Conservation (phyloP, 345 rosid genomes). For the Excoecaria agallocha region DNA sequence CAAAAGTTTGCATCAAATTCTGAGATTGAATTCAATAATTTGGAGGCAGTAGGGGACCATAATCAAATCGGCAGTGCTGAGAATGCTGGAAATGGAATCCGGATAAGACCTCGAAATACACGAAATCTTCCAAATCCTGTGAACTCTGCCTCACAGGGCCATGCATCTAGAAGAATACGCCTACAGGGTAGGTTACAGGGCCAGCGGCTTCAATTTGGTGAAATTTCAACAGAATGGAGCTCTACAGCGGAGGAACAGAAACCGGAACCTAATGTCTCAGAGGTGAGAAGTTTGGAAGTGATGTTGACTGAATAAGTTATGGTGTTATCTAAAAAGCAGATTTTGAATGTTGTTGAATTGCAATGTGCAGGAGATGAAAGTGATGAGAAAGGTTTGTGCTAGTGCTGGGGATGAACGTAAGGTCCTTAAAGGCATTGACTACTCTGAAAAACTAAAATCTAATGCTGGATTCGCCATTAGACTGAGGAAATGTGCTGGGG, state of each 20-base stretch:
- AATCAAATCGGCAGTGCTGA: slow-evolving; percentile 20
- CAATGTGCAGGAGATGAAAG: slow-evolving; percentile 35
- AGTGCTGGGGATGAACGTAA: slow-evolving; percentile 13
- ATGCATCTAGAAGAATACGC: slow-evolving; percentile 55
- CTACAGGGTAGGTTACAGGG: slow-evolving; percentile 38
- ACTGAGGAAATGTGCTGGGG: slow-evolving; percentile 15
- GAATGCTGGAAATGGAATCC: slow-evolving; percentile 38
- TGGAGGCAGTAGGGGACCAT: slow-evolving; percentile 4
- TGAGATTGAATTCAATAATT: slow-evolving; percentile 17
- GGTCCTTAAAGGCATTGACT: slow-evolving; percentile 8
- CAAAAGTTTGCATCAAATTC: slow-evolving; percentile 20
- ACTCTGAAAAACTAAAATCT: slow-evolving; percentile 11
- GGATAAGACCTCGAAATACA: slow-evolving; percentile 38
- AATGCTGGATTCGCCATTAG: slow-evolving; percentile 7
- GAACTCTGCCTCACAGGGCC: slow-evolving; percentile 38
- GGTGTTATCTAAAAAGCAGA: slow-evolving; percentile 12
- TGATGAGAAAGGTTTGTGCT: slow-evolving; percentile 4
- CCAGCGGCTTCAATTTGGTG: background rate
- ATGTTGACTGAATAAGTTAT: slow-evolving; percentile 8
- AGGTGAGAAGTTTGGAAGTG: slow-evolving; percentile 45
- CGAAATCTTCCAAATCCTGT: slow-evolving; percentile 19
- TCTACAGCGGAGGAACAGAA: slow-evolving; percentile 18
- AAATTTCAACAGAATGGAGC: slow-evolving; percentile 10
- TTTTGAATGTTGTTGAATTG: slow-evolving; percentile 22
- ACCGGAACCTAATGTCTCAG: slow-evolving; percentile 24